Conservation (phyloP, 345 rosid species). For the Theobroma cacao region DNA sequence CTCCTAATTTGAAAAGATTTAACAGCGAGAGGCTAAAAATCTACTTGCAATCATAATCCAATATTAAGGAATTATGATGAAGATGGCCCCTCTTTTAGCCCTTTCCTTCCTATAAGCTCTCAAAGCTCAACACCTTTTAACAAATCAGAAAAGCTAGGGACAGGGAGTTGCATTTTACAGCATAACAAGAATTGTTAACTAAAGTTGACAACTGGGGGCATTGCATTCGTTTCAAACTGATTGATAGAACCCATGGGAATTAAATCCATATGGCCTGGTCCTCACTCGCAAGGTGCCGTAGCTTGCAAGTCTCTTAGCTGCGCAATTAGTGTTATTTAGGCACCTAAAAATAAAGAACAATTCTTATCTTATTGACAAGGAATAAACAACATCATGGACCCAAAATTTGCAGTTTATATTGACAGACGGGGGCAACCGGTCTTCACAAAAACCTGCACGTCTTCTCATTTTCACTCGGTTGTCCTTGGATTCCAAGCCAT, state of each 20-base stretch:
- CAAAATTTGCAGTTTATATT: not conserved
- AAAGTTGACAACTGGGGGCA: not conserved
- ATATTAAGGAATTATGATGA: too few relatives aligned
- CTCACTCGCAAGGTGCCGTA: not conserved
- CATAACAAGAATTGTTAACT: not conserved
- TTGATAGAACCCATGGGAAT: not conserved
- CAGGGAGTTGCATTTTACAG: not conserved
- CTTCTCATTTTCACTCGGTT: conserved; percentile 13
- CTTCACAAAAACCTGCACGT: not conserved
- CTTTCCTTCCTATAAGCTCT: too few relatives aligned
- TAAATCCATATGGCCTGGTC: not conserved
- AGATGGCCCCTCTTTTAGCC: too few relatives aligned
- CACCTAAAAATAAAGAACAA: not conserved
- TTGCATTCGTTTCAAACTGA: not conserved
- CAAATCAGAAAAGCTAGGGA: not conserved
- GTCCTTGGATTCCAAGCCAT: conserved; percentile 9
- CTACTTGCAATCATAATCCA: not conserved
- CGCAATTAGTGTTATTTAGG: conserved; percentile 7
- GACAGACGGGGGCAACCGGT: not conserved
- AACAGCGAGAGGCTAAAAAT: not conserved
- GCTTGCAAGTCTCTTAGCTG: not conserved
- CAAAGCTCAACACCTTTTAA: not conserved
- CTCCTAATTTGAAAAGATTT: not conserved
- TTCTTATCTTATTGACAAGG: not conserved
- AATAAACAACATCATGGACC: conserved; percentile 13